Evolutionary conservation across 2,329 filamentous ascomycete genomes (phyloP).

Genomic region (Chaetoscypha palmicola): DNA sequence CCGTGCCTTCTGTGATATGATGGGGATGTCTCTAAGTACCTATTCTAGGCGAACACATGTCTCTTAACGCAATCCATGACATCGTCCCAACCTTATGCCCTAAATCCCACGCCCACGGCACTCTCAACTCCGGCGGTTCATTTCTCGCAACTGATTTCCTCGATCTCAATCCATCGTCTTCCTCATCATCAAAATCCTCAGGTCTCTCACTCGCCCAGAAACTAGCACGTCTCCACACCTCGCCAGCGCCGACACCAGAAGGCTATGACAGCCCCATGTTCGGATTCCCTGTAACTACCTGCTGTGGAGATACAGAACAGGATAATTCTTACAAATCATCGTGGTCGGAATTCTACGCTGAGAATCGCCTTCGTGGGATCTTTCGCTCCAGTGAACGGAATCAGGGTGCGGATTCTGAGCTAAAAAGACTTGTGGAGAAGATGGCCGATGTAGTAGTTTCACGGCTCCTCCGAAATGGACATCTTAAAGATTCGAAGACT

Average conservation of each 20-base stretch:
- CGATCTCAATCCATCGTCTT: conserved; percentile 43
- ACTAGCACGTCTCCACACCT: conserved; percentile 71
- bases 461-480: conserved; percentile 61
- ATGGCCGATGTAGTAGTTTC: conserved; percentile 64
- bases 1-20: too few relatives aligned
- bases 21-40: background rate
- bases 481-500: conserved; percentile 44
- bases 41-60: conserved; percentile 74
- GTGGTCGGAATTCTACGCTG: conserved; percentile 83
- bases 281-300: conserved; percentile 79
- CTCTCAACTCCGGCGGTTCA: conserved; percentile 34
- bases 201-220: conserved; percentile 62
- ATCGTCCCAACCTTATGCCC: conserved; percentile 71
- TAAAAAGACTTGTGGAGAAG: conserved; percentile 57
- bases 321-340: conserved; percentile 65
- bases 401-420: conserved; percentile 57
- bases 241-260: conserved; percentile 58
- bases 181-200: conserved; percentile 31
- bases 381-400: conserved; percentile 47
- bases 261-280: conserved; percentile 58
- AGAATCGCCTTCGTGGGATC: conserved; percentile 65
- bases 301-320: conserved; percentile 78
- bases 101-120: conserved; percentile 64
- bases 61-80: conserved; percentile 72
- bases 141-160: conserved; percentile 76